Evolutionary conservation across 2,329 filamentous ascomycete species (phyloP).

Genomic region (Aspergillus terreus): DNA sequence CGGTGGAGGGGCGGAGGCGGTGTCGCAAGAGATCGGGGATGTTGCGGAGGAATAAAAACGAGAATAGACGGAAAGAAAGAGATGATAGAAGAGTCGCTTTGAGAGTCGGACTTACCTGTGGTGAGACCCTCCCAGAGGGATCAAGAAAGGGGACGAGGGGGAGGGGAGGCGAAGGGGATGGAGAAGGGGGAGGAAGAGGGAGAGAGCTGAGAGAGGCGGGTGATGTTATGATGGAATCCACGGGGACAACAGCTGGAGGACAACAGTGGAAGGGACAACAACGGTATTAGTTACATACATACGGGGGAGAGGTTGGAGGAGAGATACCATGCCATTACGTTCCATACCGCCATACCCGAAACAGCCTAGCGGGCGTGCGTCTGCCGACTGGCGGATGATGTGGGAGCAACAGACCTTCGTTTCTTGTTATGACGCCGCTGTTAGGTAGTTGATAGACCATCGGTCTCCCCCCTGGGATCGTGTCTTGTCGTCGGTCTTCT

Average conservation of each 20-base stretch:
- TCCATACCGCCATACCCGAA: background rate
- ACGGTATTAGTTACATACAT: background rate
- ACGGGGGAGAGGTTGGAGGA: background rate
- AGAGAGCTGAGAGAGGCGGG: background rate
- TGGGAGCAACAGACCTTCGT: background rate
- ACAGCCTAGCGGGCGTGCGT: background rate
- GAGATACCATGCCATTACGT: no score
- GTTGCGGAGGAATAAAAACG: constrained; percentile 4
- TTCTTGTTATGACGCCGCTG: no score
- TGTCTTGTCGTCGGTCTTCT: background rate
- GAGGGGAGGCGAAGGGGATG: constrained; percentile 5
- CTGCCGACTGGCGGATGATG: background rate
- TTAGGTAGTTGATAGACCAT: background rate
- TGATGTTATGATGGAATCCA: constrained; percentile 10
- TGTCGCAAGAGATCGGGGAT: constrained; percentile 29
- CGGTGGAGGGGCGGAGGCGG: constrained; percentile 31
- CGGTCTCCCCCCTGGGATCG: background rate
- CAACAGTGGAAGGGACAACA: constrained; percentile 1
- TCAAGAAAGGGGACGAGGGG: background rate
- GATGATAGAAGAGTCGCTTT: background rate
- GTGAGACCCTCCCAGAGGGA: constrained; percentile 22
- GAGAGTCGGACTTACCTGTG: constrained; percentile 17
- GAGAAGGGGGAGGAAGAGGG: constrained; percentile 1
- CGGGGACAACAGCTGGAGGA: constrained; percentile 9
- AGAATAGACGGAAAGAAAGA: constrained; percentile 7